phyloP scores from a whole-genome alignment of 2,329 filamentous ascomycete genomes.

The Exophiala xenobiotica region DNA sequence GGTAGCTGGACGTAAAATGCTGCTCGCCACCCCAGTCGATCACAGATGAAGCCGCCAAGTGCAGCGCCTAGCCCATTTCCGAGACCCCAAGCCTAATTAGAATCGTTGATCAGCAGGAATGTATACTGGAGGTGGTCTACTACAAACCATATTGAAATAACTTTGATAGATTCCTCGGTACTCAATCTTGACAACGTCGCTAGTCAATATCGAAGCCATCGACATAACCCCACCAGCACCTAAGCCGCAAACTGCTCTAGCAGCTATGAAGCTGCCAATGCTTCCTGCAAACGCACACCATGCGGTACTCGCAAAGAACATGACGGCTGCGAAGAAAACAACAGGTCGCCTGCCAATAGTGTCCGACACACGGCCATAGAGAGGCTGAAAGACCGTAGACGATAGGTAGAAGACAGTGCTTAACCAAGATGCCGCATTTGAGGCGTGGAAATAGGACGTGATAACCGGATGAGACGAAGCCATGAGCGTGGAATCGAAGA shows the following conservation, averaged over 20 bases:
- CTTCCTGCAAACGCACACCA: slow-evolving; percentile 68
- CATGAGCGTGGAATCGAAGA: slow-evolving; percentile 79
- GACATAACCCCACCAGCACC: slow-evolving; percentile 71
- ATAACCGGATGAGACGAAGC: slow-evolving; percentile 78
- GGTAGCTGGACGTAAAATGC: slow-evolving; percentile 65
- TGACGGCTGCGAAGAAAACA: slow-evolving; percentile 62
- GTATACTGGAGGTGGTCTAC: neutral
- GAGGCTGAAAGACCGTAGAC: slow-evolving; percentile 71
- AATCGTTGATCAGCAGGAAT: neutral
- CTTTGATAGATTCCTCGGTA: slow-evolving; percentile 71
- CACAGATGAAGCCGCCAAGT: slow-evolving; percentile 67
- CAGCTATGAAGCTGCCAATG: slow-evolving; percentile 69
- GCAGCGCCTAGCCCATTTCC: slow-evolving; percentile 57
- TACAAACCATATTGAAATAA: slow-evolving; percentile 47
- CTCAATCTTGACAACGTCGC: slow-evolving; percentile 66
- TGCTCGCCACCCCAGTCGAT: slow-evolving; percentile 71
- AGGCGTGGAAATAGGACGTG: slow-evolving; percentile 74
- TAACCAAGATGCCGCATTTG: slow-evolving; percentile 78
- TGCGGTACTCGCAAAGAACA: slow-evolving; percentile 64
- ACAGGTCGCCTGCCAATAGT: slow-evolving; percentile 61
- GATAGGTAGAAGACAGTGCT: slow-evolving; percentile 77
- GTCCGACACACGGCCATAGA: slow-evolving; percentile 73
- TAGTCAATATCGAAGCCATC: neutral
- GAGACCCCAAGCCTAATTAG: slow-evolving; percentile 18
- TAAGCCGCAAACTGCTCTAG: slow-evolving; percentile 68